phyloP scores from a whole-genome alignment of 2,329 filamentous ascomycete genomes.

The Epichloe sp. region DNA sequence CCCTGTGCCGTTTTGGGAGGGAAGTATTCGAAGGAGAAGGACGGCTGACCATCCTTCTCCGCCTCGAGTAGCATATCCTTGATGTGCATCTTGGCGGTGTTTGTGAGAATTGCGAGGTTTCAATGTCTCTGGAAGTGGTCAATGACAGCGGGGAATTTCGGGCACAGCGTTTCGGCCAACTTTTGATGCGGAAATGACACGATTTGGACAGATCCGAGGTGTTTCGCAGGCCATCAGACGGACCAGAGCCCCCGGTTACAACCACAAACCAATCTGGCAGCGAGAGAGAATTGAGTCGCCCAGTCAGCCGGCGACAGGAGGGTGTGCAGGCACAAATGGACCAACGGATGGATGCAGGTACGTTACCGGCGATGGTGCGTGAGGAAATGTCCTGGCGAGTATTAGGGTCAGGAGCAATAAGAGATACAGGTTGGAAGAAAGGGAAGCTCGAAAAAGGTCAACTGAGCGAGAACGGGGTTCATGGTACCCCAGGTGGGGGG shows the following conservation, averaged over 20 bases:
- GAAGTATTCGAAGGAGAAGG: constrained; percentile 99
- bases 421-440: neutral
- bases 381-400: neutral
- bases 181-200: neutral
- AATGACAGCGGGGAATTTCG: neutral
- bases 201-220: neutral
- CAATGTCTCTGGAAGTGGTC: neutral
- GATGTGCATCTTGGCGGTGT: constrained; percentile 71
- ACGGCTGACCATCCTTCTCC: constrained; percentile 64
- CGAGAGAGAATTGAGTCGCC: neutral
- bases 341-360: neutral
- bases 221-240: neutral
- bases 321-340: neutral
- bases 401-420: neutral
- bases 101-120: neutral
- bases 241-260: neutral
- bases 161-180: neutral
- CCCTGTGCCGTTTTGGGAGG: constrained; percentile 94
- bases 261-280: neutral
- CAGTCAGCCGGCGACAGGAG: neutral
- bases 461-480: neutral
- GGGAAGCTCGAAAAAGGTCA: neutral
- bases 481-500: neutral
- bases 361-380: no score
- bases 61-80: constrained; percentile 78